These are phyloP conservation scores for Trichoderma brevicompactum DNA, from an alignment of 2,329 filamentous ascomycete species.

Conservation along the genomic window DNA sequence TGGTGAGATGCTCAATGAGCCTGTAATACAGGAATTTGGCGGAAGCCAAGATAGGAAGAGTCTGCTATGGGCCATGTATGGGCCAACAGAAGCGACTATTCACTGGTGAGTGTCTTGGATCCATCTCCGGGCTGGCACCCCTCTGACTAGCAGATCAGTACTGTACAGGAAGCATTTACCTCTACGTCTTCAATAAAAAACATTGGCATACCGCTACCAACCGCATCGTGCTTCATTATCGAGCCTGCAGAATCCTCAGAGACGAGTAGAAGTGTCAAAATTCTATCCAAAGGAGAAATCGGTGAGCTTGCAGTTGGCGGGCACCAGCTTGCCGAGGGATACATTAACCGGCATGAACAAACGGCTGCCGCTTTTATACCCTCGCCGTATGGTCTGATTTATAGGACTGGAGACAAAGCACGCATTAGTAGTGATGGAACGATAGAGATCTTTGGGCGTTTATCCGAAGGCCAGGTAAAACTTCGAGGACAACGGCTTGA, in stretches of 20 bases:
- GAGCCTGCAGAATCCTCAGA: constrained; percentile 45
- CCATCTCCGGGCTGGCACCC: too few species aligned
- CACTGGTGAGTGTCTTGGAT: constrained; percentile 62
- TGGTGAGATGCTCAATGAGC: constrained; percentile 85
- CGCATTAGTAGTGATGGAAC: constrained; percentile 67
- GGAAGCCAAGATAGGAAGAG: constrained; percentile 55
- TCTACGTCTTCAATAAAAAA: constrained; percentile 62
- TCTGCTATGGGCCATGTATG: constrained; percentile 91
- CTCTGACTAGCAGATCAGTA: constrained; percentile 51
- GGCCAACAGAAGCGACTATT: constrained; percentile 88
- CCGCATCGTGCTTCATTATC: constrained; percentile 77
- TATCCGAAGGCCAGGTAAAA: constrained; percentile 82
- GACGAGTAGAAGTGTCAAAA: constrained; percentile 44
- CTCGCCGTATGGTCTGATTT: constrained; percentile 70
- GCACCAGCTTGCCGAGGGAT: constrained; percentile 75
- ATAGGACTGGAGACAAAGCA: constrained; percentile 85
- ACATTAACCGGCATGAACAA: constrained; percentile 79
- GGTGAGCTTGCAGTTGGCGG: constrained; percentile 86
- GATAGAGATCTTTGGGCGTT: constrained; percentile 82
- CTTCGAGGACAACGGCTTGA: constrained; percentile 82
- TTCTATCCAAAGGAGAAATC: constrained; percentile 68
- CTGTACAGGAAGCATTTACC: constrained; percentile 67
- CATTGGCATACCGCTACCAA: constrained; percentile 79
- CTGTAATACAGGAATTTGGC: constrained; percentile 80
- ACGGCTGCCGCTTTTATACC: constrained; percentile 73